Percentiles rank a stretch among this genome's conserved stretches.
These are phyloP conservation scores for Cryptococcus sp. DNA, from an alignment of 1,284 basidiomycete genomes.

Conservation along the genomic window DNA sequence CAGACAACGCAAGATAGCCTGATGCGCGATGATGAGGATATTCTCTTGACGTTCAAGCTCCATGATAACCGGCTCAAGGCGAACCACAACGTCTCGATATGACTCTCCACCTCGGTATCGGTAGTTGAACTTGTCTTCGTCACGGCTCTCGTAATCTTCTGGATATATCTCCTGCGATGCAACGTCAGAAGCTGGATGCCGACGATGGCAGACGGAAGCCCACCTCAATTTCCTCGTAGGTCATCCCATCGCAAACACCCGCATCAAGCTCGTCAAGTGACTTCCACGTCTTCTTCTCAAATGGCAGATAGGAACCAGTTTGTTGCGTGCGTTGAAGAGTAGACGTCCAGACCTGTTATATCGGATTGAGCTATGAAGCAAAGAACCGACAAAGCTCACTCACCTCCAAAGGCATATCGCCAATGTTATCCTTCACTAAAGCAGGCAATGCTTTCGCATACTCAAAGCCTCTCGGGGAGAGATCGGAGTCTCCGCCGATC, in stretches of 20 bases:
- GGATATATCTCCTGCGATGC: constrained; percentile 77
- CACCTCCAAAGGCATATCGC: constrained; percentile 73
- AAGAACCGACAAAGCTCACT: constrained; percentile 27
- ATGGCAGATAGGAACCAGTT: constrained; percentile 79
- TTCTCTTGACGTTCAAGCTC: constrained; percentile 97
- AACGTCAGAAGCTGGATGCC: background rate
- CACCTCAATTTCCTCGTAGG: constrained; percentile 97
- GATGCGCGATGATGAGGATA: constrained; percentile 92
- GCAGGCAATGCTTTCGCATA: constrained; percentile 85
- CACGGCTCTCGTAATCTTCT: constrained; percentile 97
- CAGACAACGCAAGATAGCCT: constrained; percentile 88
- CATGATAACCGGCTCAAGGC: constrained; percentile 98
- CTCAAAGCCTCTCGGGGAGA: constrained; percentile 79
- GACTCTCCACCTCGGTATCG: constrained; percentile 93
- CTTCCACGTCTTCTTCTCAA: constrained; percentile 97
- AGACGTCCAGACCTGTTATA: constrained; percentile 84
- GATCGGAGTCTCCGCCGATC: constrained; percentile 90
- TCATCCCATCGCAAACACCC: constrained; percentile 99
- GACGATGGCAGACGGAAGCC: constrained; percentile 16
- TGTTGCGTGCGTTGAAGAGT: constrained; percentile 91
- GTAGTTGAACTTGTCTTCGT: constrained; percentile 99
- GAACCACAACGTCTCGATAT: constrained; percentile 92
- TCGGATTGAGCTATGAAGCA: background rate
- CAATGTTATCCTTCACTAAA: constrained; percentile 87
- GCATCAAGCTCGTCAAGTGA: constrained; percentile 97